phyloP scores from a whole-genome alignment of 1,139 yeast genomes.

The Casaregolazyma lundiana region DNA sequence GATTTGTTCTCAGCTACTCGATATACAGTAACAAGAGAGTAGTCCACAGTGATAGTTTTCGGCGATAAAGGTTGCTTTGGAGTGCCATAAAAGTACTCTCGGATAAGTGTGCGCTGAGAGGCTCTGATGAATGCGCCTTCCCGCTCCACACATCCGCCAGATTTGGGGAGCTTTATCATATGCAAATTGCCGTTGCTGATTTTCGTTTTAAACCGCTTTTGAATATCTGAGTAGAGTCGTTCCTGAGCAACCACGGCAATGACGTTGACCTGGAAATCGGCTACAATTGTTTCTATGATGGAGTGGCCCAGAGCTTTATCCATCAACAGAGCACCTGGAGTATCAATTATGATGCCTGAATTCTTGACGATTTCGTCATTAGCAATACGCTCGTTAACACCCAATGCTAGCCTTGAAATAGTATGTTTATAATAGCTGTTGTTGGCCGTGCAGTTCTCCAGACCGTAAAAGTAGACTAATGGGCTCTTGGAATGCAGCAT shows the following conservation, averaged over 20 bases:
- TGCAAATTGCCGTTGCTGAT: conserved; percentile 28
- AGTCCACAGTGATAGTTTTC: conserved; percentile 54
- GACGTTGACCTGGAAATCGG: conserved; percentile 49
- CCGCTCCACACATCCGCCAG: conserved; percentile 71
- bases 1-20: conserved; percentile 40
- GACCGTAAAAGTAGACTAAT: conserved; percentile 73
- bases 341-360: conserved; percentile 74
- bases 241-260: conserved; percentile 40
- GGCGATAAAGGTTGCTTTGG: conserved; percentile 70
- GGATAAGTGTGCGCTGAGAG: conserved; percentile 68
- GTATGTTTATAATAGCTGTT: conserved; percentile 54
- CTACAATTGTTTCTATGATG: conserved; percentile 54
- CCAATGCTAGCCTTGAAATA: conserved; percentile 54
- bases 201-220: conserved; percentile 47
- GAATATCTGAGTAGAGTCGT: conserved; percentile 59
- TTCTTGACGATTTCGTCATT: conserved; percentile 50
- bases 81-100: conserved; percentile 87
- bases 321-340: conserved; percentile 48
- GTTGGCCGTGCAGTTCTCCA: conserved; percentile 57
- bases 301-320: conserved; percentile 39
- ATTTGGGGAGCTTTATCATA: conserved; percentile 60
- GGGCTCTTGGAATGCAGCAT: conserved; percentile 84
- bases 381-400: conserved; percentile 53
- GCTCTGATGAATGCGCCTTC: conserved; percentile 68
- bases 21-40: conserved; percentile 46